phyloP scores from a whole-genome alignment of 1,139 yeast species.

The Geotrichum phurueaensis region DNA sequence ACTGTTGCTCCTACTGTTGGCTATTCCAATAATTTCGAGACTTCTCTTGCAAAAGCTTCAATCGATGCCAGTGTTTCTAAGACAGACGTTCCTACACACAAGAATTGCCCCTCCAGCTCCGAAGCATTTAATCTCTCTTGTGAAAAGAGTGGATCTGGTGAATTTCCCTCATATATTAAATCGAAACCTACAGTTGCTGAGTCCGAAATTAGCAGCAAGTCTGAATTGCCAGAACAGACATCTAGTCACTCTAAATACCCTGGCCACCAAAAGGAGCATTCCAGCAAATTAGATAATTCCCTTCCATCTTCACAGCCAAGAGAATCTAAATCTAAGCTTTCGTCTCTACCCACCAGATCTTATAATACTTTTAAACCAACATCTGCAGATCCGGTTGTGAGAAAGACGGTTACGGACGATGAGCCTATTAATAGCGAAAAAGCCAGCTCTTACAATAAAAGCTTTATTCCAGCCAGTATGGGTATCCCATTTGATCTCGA shows the following conservation, averaged over 20 bases:
- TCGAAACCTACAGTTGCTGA: not conserved
- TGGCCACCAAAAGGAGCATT: not conserved
- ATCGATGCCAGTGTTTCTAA: too few species aligned
- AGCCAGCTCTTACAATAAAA: not conserved
- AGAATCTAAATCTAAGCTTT: not conserved
- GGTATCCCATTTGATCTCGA: not conserved
- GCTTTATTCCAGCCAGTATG: not conserved
- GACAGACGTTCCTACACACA: too few species aligned
- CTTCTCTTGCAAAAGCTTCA: too few species aligned
- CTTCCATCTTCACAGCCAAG: not conserved
- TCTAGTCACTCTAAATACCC: not conserved
- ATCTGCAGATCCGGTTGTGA: constrained; percentile 2
- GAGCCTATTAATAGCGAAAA: not conserved
- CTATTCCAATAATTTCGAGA: too few species aligned
- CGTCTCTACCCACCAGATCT: not conserved
- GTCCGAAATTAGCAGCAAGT: not conserved
- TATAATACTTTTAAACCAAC: not conserved
- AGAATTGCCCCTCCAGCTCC: too few species aligned
- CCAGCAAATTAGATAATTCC: not conserved
- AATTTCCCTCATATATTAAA: not conserved
- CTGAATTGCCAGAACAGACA: not conserved
- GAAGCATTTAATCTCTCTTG: too few species aligned
- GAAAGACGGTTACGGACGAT: not conserved
- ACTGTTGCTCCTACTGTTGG: too few species aligned
- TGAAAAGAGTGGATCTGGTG: not conserved